Conservation (phyloP, 768 basidiomycete genomes). For the Hygrocybe punicea region DNA sequence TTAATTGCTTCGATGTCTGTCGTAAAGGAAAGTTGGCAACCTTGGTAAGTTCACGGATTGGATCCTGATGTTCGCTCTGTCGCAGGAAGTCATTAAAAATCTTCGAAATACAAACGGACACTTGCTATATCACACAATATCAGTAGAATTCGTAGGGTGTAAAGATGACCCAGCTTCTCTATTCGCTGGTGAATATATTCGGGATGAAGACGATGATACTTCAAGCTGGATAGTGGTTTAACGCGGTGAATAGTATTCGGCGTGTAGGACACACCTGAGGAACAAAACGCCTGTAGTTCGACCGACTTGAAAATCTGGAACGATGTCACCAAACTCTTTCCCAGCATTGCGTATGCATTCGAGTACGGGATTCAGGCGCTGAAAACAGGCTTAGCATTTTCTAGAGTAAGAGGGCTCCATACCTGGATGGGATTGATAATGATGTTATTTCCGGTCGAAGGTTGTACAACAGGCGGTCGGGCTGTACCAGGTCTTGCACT, state of each 20-base stretch:
- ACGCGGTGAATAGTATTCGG: not conserved
- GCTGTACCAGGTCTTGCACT: not conserved
- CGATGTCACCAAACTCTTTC: conserved; percentile 92
- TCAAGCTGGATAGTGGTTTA: conserved; percentile 51
- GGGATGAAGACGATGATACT: conserved; percentile 94
- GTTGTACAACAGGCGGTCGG: conserved; percentile 57
- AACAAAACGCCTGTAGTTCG: conserved; percentile 89
- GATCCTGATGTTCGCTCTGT: conserved; percentile 86
- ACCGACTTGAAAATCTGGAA: conserved; percentile 94
- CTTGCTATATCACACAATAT: conserved; percentile 89
- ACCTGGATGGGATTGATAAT: conserved; percentile 63
- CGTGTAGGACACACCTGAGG: conserved; percentile 58
- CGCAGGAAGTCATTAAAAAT: not conserved
- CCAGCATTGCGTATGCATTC: conserved; percentile 83
- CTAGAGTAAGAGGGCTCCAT: not conserved
- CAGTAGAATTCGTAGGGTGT: conserved; percentile 80
- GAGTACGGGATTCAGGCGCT: conserved; percentile 89
- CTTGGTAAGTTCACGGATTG: conserved; percentile 91
- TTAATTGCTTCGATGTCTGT: conserved; percentile 1
- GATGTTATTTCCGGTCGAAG: conserved; percentile 62
- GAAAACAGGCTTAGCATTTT: conserved; percentile 6
- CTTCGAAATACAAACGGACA: conserved; percentile 10
- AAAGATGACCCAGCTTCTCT: conserved; percentile 76
- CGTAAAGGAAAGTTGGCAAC: conserved; percentile 28
- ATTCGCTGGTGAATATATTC: conserved; percentile 94